Conservation (phyloP, 2,329 filamentous ascomycete genomes). For the Nigrospora osmanthi region DNA sequence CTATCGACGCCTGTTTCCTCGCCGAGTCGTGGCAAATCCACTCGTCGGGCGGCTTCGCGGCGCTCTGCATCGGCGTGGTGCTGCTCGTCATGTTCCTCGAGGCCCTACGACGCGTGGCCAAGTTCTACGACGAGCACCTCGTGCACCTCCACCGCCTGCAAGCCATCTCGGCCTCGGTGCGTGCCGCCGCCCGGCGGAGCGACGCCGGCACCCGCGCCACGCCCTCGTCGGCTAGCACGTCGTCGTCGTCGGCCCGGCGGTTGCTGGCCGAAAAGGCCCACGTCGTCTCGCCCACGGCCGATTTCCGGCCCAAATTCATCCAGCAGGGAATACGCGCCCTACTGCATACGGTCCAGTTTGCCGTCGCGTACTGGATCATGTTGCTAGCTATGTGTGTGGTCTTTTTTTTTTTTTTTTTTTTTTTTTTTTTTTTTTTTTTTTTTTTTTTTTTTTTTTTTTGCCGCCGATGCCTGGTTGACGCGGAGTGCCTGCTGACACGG, state of each 20-base stretch:
- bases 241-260: neutral
- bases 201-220: neutral
- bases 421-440: too few species aligned
- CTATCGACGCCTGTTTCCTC: constrained; percentile 67
- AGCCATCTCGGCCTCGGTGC: constrained; percentile 1
- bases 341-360: constrained; percentile 65
- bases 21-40: constrained; percentile 61
- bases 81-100: constrained; percentile 68
- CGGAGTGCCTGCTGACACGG: neutral
- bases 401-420: too few species aligned
- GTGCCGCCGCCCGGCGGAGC: constrained; percentile 10
- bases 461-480: too few species aligned
- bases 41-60: constrained; percentile 65
- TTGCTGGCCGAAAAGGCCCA: neutral
- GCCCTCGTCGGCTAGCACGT: too few species aligned
- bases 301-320: constrained; percentile 48
- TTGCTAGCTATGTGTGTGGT: constrained; percentile 27
- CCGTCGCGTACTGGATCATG: constrained; percentile 75
- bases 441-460: too few species aligned
- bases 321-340: constrained; percentile 62
- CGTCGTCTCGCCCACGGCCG: constrained; percentile 6
- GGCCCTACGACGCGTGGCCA: constrained; percentile 58
- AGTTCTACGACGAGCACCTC: constrained; percentile 66
- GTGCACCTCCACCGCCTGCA: constrained; percentile 37
- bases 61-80: constrained; percentile 70